Evolutionary conservation across 2,329 filamentous ascomycete genomes (phyloP), one percentile per base, ranked within the genome.

Genomic region (Clonostachys byssicola): DNA sequence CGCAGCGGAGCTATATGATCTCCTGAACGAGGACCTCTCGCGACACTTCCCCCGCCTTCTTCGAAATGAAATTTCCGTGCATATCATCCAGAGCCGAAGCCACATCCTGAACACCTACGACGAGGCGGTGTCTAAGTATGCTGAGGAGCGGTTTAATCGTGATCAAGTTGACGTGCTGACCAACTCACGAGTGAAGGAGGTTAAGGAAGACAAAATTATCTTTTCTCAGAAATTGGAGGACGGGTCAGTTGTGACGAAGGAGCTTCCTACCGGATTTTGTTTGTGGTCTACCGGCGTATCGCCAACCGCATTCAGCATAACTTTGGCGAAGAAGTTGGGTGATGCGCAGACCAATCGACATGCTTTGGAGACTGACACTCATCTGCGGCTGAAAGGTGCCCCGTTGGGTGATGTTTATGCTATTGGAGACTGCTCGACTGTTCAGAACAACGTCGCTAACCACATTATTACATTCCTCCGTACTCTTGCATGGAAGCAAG

Each of bases 21-120:
- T 99, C 65, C 77, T 99, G 14, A 99, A 99, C 60, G 95, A 99
- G 65, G 94, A 99, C 62, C 69, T 99, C 40, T 85, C 85, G 40
- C 75, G 78, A 45, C 83, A 88, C 57, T 99, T 96, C 66, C 94
- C 94, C 3, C 85, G 85, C 52, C 82, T 99, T 33, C 70, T 99
- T n/a, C 84, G 94, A 51, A 97, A 97, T 62, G 91, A 99, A 64
- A 95, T 99, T 43, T 97, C 94, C 0, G 92, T 99, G 2, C 95
- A 99, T 61, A 78, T 99, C 42, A 96, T 99, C 52, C 94, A 99
- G 63, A 95, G 90, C 59, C 83, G 94, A 49, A 85, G 88, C 39
- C 94, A 99, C 58, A 99, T 99, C 53, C 76, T 99, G 33, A 99
- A 99, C 71, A 99, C 94, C 1, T 99, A 99, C 62, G 94, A 99